Base-by-base conservation (phyloP, 1,139 yeast species). In the Geotrichum restrictum region DNA sequence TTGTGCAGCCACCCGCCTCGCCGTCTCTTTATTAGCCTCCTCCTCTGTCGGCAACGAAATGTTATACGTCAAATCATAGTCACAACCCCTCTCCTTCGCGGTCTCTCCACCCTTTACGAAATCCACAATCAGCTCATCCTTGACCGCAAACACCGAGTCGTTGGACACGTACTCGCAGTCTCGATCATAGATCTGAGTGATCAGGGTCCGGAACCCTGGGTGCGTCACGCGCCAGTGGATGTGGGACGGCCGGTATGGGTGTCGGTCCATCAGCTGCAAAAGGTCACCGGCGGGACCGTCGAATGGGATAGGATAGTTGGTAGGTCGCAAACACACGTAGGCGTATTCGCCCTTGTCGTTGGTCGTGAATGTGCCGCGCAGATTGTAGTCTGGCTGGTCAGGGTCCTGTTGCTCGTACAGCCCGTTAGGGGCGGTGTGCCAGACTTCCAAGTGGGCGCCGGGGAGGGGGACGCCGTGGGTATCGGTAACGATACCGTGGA, bases 211-310 rank as follows among this genome's bases (percentile, higher is more conserved):
- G 59, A 57, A 66, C 6, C 60, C 59, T 10, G 65, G 64, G 40
- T 59, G 57, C n/a, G 69, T 59, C 4, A 68, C 70, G 53, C 68
- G 61, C 57, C 68, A 71, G 58, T 71, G 74, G 44, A 71, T 65
- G 56, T 71, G 74, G 16, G 72, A 67, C 16, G 74, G 74, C 54
- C 74, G 61, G 59, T 61, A 65, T 29, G 74, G 74, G 56, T 70
- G 74, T 58, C 74, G 63, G 54, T 68, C 69, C 61, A 71, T 65
- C 33, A 56, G 51, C 47, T 66, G 62, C 53, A 71, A 62, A 45
- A 71, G 58, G 45, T 63, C 62, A n/a, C 74, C 74, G n/a, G 71
- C 74, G 3, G 74, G 74, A 3, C 74, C 74, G 60, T 71, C 74
- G 54, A 63, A 67, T n/a, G 74, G 74, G 52, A 71, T 70, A 14